Percentiles rank a stretch among this genome's conserved stretches.
These are phyloP conservation scores for Penicillium crustosum DNA, from an alignment of 2,329 filamentous ascomycete genomes.

Conservation along the genomic window DNA sequence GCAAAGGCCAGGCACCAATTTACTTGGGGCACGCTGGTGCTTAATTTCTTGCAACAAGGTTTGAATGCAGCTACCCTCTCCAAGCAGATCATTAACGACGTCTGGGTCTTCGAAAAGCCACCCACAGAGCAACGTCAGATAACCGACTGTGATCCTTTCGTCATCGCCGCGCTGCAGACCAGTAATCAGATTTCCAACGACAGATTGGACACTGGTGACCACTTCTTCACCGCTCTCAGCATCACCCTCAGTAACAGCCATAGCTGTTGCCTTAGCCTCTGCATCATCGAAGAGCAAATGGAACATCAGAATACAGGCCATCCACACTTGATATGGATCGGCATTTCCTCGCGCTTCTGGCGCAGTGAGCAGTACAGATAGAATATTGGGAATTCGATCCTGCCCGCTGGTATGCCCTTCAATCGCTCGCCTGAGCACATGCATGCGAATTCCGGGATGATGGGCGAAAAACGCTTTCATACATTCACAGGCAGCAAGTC, in stretches of 20 bases:
- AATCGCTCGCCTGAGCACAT: constrained; percentile 86
- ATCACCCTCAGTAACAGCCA: constrained; percentile 85
- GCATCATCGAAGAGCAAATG: constrained; percentile 80
- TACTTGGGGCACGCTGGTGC: constrained; percentile 59
- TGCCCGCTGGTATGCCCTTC: constrained; percentile 75
- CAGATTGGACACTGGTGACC: constrained; percentile 85
- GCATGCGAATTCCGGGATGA: constrained; percentile 75
- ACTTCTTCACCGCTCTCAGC: constrained; percentile 89
- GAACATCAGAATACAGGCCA: constrained; percentile 81
- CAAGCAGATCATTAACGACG: constrained; percentile 88
- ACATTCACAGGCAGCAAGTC: constrained; percentile 83
- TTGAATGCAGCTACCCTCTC: constrained; percentile 89
- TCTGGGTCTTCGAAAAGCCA: constrained; percentile 93
- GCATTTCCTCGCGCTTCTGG: constrained; percentile 59
- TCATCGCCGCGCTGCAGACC: constrained; percentile 76
- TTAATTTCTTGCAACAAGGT: constrained; percentile 75
- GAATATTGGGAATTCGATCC: constrained; percentile 82
- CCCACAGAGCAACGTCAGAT: constrained; percentile 81
- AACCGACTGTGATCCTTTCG: constrained; percentile 75
- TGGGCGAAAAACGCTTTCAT: constrained; percentile 89
- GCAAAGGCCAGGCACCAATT: constrained; percentile 76
- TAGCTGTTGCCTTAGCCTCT: constrained; percentile 74
- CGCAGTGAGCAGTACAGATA: constrained; percentile 76
- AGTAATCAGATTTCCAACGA: constrained; percentile 81
- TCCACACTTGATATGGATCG: constrained; percentile 88